Percentiles rank a stretch among this genome's conserved stretches.
Conservation (phyloP, 306 rosid species). For the Acacia crassicarpa region DNA sequence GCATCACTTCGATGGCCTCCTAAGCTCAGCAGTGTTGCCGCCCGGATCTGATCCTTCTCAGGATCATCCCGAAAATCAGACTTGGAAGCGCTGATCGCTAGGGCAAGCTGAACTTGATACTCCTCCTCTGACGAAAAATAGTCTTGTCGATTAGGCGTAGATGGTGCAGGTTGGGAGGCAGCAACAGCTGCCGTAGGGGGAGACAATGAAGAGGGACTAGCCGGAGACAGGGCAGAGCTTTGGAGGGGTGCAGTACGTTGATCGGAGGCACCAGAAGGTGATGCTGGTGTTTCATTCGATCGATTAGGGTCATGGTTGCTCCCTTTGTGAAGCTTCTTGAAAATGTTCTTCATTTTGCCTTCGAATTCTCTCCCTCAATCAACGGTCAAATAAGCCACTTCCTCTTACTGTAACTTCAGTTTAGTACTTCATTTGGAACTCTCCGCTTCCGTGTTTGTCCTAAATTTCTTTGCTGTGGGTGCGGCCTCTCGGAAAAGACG, state of each 20-base stretch:
- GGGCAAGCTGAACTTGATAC: slow-evolving; percentile 95
- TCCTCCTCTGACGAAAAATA: slow-evolving; percentile 92
- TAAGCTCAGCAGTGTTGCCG: slow-evolving; percentile 83
- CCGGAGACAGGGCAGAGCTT: slow-evolving; percentile 40
- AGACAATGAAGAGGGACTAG: slow-evolving; percentile 54
- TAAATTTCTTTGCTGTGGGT: neutral
- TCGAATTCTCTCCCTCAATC: slow-evolving; percentile 39
- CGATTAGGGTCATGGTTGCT: slow-evolving; percentile 77
- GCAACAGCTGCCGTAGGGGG: slow-evolving; percentile 32
- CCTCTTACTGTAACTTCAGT: neutral
- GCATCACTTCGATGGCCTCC: slow-evolving; percentile 63
- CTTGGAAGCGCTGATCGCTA: slow-evolving; percentile 97
- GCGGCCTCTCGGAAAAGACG: neutral
- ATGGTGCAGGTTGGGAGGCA: slow-evolving; percentile 14
- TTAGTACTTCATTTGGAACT: neutral
- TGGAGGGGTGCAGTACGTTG: slow-evolving; percentile 35
- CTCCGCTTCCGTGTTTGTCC: neutral
- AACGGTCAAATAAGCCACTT: slow-evolving; percentile 22
- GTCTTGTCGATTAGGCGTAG: slow-evolving; percentile 52
- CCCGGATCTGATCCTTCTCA: slow-evolving; percentile 92
- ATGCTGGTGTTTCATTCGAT: slow-evolving; percentile 55
- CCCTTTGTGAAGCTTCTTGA: slow-evolving; percentile 96
- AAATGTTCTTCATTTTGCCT: slow-evolving; percentile 83
- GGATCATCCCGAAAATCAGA: slow-evolving; percentile 80
- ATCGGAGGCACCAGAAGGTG: slow-evolving; percentile 56